phyloP scores from a whole-genome alignment of 129 eudicot species.

The Erigeron canadensis region DNA sequence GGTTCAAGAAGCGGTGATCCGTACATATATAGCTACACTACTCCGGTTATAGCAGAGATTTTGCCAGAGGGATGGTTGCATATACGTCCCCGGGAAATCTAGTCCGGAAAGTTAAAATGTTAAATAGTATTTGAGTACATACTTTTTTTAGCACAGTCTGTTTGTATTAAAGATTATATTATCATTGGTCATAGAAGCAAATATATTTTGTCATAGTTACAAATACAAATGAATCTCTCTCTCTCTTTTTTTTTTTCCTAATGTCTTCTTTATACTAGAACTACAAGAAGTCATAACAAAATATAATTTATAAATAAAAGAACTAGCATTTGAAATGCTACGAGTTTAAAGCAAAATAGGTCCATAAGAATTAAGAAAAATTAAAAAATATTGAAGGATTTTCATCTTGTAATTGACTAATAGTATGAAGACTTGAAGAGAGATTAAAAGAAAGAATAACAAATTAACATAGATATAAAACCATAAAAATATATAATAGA shows the following conservation, averaged over 20 bases:
- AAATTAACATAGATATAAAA: too few relatives aligned
- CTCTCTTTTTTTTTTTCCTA: too few relatives aligned
- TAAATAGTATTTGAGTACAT: constrained; percentile 20
- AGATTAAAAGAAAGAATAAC: too few relatives aligned
- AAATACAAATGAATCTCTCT: not conserved
- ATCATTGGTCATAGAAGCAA: not conserved
- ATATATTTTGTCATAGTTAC: constrained; percentile 12
- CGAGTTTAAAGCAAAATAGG: too few relatives aligned
- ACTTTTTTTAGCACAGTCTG: not conserved
- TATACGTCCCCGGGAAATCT: constrained; percentile 44
- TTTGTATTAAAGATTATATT: not conserved
- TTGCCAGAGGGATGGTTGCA: constrained; percentile 44
- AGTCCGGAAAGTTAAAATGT: not conserved
- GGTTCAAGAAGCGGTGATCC: too few relatives aligned
- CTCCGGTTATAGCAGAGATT: constrained; percentile 17
- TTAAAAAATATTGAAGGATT: too few relatives aligned
- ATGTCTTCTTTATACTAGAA: not conserved
- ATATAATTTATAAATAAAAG: too few relatives aligned
- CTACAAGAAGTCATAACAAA: not conserved
- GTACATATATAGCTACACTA: not conserved
- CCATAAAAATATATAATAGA: too few relatives aligned
- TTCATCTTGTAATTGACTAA: too few relatives aligned
- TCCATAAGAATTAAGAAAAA: too few relatives aligned
- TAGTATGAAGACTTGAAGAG: too few relatives aligned
- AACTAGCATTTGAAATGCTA: too few relatives aligned